phyloP scores from a whole-genome alignment of 179 eudicot species.

The Silene vulgaris region DNA sequence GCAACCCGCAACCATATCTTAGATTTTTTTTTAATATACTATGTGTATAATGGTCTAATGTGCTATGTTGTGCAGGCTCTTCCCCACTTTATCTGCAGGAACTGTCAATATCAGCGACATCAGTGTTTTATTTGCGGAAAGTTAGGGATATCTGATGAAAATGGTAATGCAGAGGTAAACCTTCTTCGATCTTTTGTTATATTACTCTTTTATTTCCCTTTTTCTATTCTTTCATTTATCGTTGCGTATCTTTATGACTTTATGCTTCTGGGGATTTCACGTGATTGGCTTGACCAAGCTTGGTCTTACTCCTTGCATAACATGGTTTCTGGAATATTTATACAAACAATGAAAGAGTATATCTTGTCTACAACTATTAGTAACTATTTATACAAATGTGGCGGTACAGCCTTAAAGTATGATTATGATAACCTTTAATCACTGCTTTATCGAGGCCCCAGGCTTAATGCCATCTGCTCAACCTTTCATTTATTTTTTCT shows the following conservation, averaged over 20 bases:
- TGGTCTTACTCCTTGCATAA: too few relatives aligned
- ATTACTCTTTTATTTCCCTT: background rate
- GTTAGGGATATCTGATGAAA: constrained; percentile 58
- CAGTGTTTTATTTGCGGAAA: constrained; percentile 73
- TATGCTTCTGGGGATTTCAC: background rate
- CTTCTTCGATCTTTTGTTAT: constrained; percentile 9
- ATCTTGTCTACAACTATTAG: too few relatives aligned
- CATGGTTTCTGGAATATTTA: too few relatives aligned
- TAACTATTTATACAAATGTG: too few relatives aligned
- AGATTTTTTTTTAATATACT: background rate
- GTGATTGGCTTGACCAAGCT: background rate
- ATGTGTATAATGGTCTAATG: background rate
- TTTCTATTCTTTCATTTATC: background rate
- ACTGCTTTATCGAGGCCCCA: background rate
- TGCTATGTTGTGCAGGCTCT: constrained; percentile 45
- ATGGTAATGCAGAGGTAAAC: constrained; percentile 58
- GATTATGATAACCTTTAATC: background rate
- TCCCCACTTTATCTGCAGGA: constrained; percentile 51
- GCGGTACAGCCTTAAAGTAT: too few relatives aligned
- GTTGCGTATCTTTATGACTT: background rate
- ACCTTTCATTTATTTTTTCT: background rate
- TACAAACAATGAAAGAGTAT: too few relatives aligned
- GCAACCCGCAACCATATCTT: constrained; percentile 20
- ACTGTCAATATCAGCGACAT: constrained; percentile 64
- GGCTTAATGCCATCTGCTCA: background rate